These are phyloP conservation scores for Fraxinus greggii DNA, from an alignment of 305 asterid species.

Conservation along the genomic window DNA sequence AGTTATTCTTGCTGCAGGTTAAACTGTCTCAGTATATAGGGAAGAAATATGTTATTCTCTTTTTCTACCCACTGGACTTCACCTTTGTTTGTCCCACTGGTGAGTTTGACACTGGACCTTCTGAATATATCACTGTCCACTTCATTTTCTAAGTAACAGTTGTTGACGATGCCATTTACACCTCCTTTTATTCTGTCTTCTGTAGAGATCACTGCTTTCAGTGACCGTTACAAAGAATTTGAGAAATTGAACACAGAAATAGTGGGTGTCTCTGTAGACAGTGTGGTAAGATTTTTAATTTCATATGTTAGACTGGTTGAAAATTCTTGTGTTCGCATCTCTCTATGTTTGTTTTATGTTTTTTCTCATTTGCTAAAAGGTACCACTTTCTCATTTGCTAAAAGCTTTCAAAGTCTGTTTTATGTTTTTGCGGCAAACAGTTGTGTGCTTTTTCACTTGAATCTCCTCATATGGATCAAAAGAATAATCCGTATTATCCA, in stretches of 20 bases:
- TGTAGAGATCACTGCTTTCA: constrained; percentile 94
- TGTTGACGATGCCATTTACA: constrained; percentile 4
- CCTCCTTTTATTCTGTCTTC: constrained; percentile 21
- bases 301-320: not conserved
- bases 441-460: not conserved
- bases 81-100: constrained; percentile 99
- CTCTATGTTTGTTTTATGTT: not conserved
- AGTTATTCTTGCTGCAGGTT: constrained; percentile 50
- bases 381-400: not conserved
- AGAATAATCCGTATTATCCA: not conserved
- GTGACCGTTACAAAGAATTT: constrained; percentile 87
- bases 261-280: constrained; percentile 88
- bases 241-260: constrained; percentile 83
- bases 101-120: constrained; percentile 32
- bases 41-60: constrained; percentile 89
- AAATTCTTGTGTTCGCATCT: not conserved
- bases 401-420: not conserved
- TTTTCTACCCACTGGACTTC: constrained; percentile 95
- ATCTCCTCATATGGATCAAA: not conserved
- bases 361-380: not conserved
- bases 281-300: constrained; percentile 54
- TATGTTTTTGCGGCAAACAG: not conserved
- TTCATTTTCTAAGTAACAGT: not conserved
- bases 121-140: not conserved
- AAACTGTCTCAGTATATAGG: constrained; percentile 86